Evolutionary conservation across 352 stramenopile species (phyloP).

Genomic region (Blastocystis sp.): DNA sequence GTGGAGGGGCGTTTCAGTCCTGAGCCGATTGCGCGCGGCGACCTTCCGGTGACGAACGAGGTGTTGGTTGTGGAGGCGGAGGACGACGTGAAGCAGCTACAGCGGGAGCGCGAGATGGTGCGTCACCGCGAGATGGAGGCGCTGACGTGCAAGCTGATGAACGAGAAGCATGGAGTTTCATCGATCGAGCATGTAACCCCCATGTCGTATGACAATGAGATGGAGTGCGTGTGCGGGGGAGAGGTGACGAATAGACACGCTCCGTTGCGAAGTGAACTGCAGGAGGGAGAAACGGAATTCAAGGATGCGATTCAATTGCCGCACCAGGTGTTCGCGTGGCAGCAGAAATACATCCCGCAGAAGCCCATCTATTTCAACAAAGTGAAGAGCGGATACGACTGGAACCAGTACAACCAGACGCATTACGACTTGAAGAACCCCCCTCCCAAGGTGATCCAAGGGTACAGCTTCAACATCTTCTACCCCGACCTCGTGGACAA

Average conservation of each 20-base stretch:
- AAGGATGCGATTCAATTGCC: constrained; percentile 85
- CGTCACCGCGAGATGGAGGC: constrained; percentile 60
- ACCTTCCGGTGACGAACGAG: not conserved
- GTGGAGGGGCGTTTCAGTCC: constrained; percentile 31
- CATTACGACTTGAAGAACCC: constrained; percentile 99
- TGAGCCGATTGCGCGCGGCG: not conserved
- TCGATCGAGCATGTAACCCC: not conserved
- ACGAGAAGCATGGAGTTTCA: not conserved
- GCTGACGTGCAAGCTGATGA: constrained; percentile 25
- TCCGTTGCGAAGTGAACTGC: constrained; percentile 65
- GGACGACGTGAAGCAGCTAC: constrained; percentile 23
- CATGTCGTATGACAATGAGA: not conserved
- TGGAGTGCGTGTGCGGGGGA: not conserved
- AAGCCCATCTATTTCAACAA: constrained; percentile 99
- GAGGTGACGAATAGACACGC: constrained; percentile 30
- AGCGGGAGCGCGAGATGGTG: constrained; percentile 57
- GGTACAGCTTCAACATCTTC: constrained; percentile 99
- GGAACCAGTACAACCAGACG: constrained; percentile 99
- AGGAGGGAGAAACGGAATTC: constrained; percentile 79
- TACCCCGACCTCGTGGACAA: constrained; percentile 99
- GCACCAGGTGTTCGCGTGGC: constrained; percentile 85
- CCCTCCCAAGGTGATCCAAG: constrained; percentile 98
- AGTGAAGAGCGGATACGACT: constrained; percentile 98
- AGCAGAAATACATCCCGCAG: constrained; percentile 93
- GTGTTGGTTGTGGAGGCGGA: constrained; percentile 16